These are phyloP conservation scores for Aureobasidium uvarum DNA, from an alignment of 2,329 filamentous ascomycete genomes.

Conservation along the genomic window DNA sequence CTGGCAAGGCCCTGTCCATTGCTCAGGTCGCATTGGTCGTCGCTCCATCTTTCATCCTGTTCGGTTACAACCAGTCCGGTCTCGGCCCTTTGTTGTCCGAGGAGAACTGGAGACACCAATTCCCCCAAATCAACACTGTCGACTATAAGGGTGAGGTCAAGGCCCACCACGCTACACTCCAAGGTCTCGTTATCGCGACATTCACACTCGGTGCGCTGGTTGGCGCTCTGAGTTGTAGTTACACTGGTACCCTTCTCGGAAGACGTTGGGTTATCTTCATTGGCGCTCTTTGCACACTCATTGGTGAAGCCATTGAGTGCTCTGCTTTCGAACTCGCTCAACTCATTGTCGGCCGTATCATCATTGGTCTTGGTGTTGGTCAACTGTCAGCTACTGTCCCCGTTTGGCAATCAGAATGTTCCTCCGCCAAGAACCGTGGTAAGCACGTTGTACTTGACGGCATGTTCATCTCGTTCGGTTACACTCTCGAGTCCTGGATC, in stretches of 20 bases:
- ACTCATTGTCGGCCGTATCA: slow-evolving; percentile 48
- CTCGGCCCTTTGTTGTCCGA: slow-evolving; percentile 50
- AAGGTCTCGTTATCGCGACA: slow-evolving; percentile 47
- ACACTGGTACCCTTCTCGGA: slow-evolving; percentile 48
- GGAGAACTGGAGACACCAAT: slow-evolving; percentile 44
- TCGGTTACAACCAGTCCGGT: slow-evolving; percentile 55
- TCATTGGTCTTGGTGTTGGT: slow-evolving; percentile 48
- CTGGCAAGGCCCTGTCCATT: slow-evolving; percentile 32
- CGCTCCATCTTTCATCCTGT: slow-evolving; percentile 48
- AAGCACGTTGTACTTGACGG: slow-evolving; percentile 47
- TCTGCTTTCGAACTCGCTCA: slow-evolving; percentile 49
- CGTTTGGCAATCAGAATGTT: slow-evolving; percentile 49
- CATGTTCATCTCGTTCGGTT: slow-evolving; percentile 49
- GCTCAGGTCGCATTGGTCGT: slow-evolving; percentile 42
- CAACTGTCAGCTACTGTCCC: slow-evolving; percentile 48
- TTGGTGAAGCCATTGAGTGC: slow-evolving; percentile 48
- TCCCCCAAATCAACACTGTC: slow-evolving; percentile 52
- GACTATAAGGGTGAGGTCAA: slow-evolving; percentile 42
- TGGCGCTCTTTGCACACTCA: slow-evolving; percentile 43
- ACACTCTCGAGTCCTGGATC: slow-evolving; percentile 50
- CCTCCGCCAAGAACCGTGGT: slow-evolving; percentile 42
- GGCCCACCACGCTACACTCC: slow-evolving; percentile 46
- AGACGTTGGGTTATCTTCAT: slow-evolving; percentile 48
- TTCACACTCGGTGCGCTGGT: slow-evolving; percentile 50
- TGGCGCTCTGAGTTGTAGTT: slow-evolving; percentile 48